A percentile compares a stretch with the other conserved stretches of the same genome.
Evolutionary conservation across 164 flowering plant genomes (phyloP).

Genomic region (Cinnamomum chago): DNA sequence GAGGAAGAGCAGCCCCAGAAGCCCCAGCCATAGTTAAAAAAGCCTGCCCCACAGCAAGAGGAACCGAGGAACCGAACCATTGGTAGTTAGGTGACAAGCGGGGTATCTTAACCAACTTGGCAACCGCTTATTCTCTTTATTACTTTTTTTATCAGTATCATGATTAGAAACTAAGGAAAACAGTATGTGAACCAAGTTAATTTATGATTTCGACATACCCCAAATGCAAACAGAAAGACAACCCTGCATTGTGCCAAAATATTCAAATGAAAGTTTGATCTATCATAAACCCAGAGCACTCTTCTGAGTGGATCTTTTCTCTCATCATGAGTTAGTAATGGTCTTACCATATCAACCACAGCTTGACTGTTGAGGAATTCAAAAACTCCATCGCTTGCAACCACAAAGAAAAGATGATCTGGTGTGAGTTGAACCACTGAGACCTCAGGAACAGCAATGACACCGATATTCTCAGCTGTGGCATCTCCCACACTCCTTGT

Average conservation of each 20-base stretch:
- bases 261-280: not conserved
- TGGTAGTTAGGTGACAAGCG: no score
- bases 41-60: no score
- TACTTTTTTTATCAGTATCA: not conserved
- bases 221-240: not conserved
- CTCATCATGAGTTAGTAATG: not conserved
- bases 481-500: slow-evolving; percentile 91
- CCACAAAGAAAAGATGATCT: slow-evolving; percentile 70
- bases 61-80: no score
- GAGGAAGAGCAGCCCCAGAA: no score
- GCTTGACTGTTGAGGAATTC: slow-evolving; percentile 92
- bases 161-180: not conserved
- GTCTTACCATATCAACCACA: slow-evolving; percentile 78
- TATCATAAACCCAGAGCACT: not conserved
- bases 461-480: slow-evolving; percentile 85
- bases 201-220: not conserved
- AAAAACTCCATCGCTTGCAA: slow-evolving; percentile 98
- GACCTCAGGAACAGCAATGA: slow-evolving; percentile 84
- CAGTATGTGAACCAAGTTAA: not conserved
- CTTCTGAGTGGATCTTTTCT: not conserved
- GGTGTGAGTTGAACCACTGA: slow-evolving; percentile 51
- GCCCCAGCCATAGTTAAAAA: no score
- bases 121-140: not conserved
- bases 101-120: no score
- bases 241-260: not conserved